phyloP scores from a whole-genome alignment of 75 land plant species.

The Pseudotsuga menziesii region DNA sequence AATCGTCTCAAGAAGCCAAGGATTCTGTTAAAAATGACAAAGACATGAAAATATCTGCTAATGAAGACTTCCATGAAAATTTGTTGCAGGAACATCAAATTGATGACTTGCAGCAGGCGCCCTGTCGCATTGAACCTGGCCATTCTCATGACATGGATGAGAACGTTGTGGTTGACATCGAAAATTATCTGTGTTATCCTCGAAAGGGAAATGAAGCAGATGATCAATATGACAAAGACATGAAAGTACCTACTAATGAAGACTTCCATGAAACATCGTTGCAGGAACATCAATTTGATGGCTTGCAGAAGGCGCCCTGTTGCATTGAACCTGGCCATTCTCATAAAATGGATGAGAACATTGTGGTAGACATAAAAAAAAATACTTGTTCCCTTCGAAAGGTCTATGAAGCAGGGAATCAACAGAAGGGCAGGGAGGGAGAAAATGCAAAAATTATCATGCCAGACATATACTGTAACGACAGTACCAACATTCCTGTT shows the following conservation, averaged over 20 bases:
- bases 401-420: neutral
- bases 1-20: neutral
- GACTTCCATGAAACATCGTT: neutral
- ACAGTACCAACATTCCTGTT: neutral
- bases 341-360: neutral
- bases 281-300: neutral
- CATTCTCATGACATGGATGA: neutral
- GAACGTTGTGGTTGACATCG: neutral
- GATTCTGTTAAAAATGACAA: neutral
- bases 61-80: neutral
- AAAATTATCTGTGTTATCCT: neutral
- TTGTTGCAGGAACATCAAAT: neutral
- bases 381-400: neutral
- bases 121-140: neutral
- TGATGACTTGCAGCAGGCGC: neutral
- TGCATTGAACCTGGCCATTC: neutral
- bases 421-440: neutral
- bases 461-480: neutral
- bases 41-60: neutral
- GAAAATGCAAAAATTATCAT: slow-evolving; percentile 8
- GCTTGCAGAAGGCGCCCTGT: neutral
- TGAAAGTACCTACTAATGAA: neutral
- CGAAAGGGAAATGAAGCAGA: neutral
- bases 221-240: neutral
- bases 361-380: neutral